These are phyloP conservation scores for Aristolochia contorta DNA, from an alignment of 164 flowering plant species.

Conservation along the genomic window DNA sequence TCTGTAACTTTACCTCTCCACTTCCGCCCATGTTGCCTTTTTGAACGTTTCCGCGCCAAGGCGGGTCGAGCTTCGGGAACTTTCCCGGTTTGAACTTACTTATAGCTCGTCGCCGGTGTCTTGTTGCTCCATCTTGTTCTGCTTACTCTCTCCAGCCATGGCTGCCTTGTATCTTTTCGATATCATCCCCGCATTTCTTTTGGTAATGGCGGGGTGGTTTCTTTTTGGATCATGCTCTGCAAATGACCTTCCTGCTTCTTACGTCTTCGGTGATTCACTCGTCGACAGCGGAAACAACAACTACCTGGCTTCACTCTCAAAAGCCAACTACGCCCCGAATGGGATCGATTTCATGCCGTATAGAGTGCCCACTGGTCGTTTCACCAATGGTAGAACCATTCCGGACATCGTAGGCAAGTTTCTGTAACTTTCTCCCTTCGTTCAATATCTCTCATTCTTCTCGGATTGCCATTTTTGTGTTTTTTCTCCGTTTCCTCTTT, in stretches of 20 bases:
- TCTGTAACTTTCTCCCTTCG: not conserved
- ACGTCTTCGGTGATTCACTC: conserved; percentile 75
- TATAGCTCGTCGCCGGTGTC: not conserved
- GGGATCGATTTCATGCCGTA: conserved; percentile 56
- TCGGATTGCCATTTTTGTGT: not conserved
- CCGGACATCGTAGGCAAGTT: conserved; percentile 49
- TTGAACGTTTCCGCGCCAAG: not conserved
- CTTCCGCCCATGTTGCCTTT: not conserved
- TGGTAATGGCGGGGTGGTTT: not conserved
- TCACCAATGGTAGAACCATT: conserved; percentile 72
- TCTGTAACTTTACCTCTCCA: not conserved
- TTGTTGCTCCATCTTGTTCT: not conserved
- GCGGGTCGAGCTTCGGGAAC: not conserved
- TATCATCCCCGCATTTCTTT: conserved; percentile 1
- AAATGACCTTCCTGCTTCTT: conserved; percentile 32
- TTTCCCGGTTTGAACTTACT: not conserved
- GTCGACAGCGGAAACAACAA: conserved; percentile 82
- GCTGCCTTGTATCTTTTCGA: not conserved
- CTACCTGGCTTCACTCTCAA: conserved; percentile 53
- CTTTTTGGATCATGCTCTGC: conserved; percentile 13
- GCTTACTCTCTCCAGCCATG: not conserved
- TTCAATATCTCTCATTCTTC: not conserved
- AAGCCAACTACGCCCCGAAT: conserved; percentile 52
- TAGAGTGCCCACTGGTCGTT: conserved; percentile 54
- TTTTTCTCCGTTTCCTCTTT: not conserved